Conservation (phyloP, 2,329 filamentous ascomycete genomes). For the Cladobotryum protrusum region DNA sequence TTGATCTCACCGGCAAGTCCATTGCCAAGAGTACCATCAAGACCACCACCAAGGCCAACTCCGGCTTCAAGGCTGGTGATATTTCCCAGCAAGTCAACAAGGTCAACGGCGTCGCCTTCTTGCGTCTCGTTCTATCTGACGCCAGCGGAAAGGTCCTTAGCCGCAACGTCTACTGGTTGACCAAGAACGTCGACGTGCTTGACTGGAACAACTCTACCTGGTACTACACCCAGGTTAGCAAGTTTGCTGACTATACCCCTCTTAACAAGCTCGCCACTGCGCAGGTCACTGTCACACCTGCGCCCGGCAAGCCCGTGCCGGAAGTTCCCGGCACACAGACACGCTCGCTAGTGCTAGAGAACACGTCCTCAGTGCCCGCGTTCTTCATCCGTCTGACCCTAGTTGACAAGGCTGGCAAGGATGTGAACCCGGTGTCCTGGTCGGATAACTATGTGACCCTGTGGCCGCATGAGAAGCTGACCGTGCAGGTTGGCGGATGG, state of each 20-base stretch:
- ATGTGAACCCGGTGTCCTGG: conserved; percentile 50
- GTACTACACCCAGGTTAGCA: conserved; percentile 51
- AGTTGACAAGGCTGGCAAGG: conserved; percentile 35
- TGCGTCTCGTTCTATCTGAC: conserved; percentile 43
- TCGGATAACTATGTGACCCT: conserved; percentile 59
- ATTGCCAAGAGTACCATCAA: conserved; percentile 29
- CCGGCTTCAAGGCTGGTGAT: conserved; percentile 25
- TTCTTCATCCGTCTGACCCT: conserved; percentile 51
- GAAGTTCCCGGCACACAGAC: background rate
- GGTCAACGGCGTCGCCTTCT: conserved; percentile 39
- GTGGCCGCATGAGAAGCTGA: conserved; percentile 48
- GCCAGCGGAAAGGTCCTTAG: conserved; percentile 33
- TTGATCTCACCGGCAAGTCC: conserved; percentile 40
- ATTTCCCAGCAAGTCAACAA: conserved; percentile 19
- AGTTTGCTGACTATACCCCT: conserved; percentile 42
- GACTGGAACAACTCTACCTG: conserved; percentile 53
- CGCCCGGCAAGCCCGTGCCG: conserved; percentile 8
- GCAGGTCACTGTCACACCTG: conserved; percentile 25
- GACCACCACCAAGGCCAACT: conserved; percentile 38
- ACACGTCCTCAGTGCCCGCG: conserved; percentile 45
- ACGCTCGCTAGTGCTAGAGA: conserved; percentile 41
- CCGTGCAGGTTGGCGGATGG: conserved; percentile 14
- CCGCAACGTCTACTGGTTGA: conserved; percentile 56
- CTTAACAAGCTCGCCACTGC: conserved; percentile 36
- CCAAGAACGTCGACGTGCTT: conserved; percentile 39